Conservation (phyloP, 257 asterid genomes). For the Jacaranda mimosifolia region DNA sequence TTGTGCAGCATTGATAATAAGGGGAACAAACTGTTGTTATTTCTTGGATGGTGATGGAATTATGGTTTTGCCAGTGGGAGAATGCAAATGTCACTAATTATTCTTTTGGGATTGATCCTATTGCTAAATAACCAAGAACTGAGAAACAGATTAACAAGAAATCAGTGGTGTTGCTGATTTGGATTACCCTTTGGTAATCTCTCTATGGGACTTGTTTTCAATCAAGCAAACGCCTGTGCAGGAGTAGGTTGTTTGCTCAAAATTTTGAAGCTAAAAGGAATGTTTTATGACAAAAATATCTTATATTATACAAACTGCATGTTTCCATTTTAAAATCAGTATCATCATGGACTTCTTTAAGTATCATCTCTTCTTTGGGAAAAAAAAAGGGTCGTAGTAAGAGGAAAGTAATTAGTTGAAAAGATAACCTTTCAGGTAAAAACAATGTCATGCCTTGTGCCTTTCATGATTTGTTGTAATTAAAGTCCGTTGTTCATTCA, state of each 20-base stretch:
- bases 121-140: slow-evolving; percentile 20
- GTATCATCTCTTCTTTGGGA: neutral
- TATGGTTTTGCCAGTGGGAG: slow-evolving; percentile 20
- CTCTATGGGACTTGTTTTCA: neutral
- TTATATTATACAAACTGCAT: neutral
- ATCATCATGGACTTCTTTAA: neutral
- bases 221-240: neutral
- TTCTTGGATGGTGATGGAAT: slow-evolving; percentile 14
- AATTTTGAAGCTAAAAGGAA: slow-evolving; percentile 9
- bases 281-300: slow-evolving; percentile 3
- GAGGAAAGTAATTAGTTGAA: slow-evolving; percentile 5
- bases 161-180: slow-evolving; percentile 15
- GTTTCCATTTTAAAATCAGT: neutral
- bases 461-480: slow-evolving; percentile 10
- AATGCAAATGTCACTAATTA: slow-evolving; percentile 12
- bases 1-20: neutral
- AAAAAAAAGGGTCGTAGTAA: neutral
- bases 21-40: neutral
- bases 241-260: slow-evolving; percentile 2
- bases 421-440: neutral
- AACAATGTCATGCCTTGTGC: neutral
- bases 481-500: neutral
- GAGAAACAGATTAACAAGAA: neutral
- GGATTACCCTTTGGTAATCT: neutral
- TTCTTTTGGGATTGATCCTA: slow-evolving; percentile 25